These are phyloP conservation scores for Mycena floridula DNA, from an alignment of 768 basidiomycete species.

Conservation along the genomic window DNA sequence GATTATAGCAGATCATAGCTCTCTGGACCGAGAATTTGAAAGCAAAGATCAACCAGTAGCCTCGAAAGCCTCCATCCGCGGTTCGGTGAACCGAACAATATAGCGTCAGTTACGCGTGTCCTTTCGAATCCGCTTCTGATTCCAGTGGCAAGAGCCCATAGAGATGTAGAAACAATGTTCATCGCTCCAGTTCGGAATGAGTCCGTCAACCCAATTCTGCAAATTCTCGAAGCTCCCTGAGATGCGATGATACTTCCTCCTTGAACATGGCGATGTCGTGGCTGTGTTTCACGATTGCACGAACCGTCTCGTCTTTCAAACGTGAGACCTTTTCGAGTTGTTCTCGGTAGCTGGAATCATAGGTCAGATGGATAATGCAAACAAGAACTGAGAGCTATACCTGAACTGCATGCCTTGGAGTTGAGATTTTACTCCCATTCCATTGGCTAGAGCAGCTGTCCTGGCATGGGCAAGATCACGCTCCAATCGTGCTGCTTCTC, in stretches of 20 bases:
- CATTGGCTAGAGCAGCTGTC: conserved; percentile 70
- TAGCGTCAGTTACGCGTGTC: no score
- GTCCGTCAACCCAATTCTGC: conserved; percentile 51
- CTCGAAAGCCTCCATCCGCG: no score
- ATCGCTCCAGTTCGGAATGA: no score
- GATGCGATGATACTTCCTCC: conserved; percentile 65
- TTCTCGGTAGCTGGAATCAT: conserved; percentile 61
- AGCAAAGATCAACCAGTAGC: no score
- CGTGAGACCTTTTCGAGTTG: conserved; percentile 71
- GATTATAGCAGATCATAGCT: no score
- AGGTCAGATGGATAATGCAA: no score
- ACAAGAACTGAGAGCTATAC: conserved; percentile 35
- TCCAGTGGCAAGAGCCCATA: no score
- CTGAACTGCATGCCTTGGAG: conserved; percentile 73
- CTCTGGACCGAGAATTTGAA: no score
- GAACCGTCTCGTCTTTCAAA: conserved; percentile 72
- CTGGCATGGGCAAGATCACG: conserved; percentile 69
- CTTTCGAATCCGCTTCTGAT: no score
- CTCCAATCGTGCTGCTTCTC: conserved; percentile 62
- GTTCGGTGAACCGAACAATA: no score
- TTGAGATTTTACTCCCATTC: conserved; percentile 77
- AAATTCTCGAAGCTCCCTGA: conserved; percentile 63
- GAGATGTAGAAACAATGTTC: no score
- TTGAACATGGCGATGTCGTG: conserved; percentile 82
- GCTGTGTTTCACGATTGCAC: conserved; percentile 78